These are phyloP conservation scores for Termitomyces sp. DNA, from an alignment of 768 basidiomycete genomes.

Conservation along the genomic window DNA sequence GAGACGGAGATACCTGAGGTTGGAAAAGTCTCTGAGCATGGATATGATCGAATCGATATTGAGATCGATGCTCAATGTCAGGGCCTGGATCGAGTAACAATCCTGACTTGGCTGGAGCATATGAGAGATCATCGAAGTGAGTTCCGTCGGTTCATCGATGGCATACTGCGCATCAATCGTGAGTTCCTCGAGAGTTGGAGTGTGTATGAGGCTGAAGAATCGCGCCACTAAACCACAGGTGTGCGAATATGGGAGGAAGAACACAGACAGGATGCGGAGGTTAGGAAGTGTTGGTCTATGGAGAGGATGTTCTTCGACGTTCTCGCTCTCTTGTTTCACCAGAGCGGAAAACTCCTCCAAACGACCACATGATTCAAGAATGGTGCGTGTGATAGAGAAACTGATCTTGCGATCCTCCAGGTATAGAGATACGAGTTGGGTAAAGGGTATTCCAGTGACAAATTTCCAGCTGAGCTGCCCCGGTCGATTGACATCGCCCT, in stretches of 20 bases:
- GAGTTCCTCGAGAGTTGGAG: background rate
- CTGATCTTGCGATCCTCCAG: background rate
- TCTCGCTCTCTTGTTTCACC: background rate
- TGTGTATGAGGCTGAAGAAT: background rate
- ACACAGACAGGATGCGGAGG: background rate
- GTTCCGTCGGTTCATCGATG: background rate
- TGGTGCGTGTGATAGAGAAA: background rate
- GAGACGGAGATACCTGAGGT: background rate
- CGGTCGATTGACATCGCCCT: too few relatives aligned
- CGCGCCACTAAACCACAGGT: background rate
- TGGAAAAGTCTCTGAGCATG: background rate
- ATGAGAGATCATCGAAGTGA: background rate
- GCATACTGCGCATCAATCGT: background rate
- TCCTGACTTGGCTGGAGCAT: background rate
- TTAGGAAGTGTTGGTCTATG: background rate
- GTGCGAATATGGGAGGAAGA: background rate
- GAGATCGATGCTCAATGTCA: background rate
- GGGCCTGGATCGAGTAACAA: background rate
- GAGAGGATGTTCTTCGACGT: background rate
- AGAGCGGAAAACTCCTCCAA: background rate
- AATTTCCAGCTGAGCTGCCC: background rate
- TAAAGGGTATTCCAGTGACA: background rate
- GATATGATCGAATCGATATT: background rate
- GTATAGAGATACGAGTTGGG: background rate
- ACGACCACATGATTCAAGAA: background rate